Evolutionary conservation across 345 rosid genomes (phyloP), one percentile per base, ranked within the genome.

Genomic region (Eucalyptus dawsonii): DNA sequence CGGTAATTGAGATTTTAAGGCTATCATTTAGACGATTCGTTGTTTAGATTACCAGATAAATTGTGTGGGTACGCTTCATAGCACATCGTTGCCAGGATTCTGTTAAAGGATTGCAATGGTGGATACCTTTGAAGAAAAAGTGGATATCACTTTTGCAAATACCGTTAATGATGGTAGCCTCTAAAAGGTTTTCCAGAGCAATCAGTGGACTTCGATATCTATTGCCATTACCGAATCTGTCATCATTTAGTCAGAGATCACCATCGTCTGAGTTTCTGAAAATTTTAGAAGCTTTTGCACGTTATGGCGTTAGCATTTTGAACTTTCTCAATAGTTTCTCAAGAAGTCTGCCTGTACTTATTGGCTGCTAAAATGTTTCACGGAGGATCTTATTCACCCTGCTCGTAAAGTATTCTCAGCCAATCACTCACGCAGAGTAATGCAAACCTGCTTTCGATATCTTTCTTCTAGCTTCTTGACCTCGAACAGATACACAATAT

Each of bases 61-160:
- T n/a, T n/a, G n/a, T n/a, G n/a, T n/a, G n/a, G n/a, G n/a, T n/a
- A n/a, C n/a, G n/a, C n/a, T n/a, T n/a, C n/a, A n/a, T n/a, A n/a
- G n/a, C n/a, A n/a, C n/a, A n/a, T n/a, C n/a, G n/a, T 31, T 67
- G 80, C 10, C 40, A 31, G 40, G 80, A 31, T 67, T 16, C 1
- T 31, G 40, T 83, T 24, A 29, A 6, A 69, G 80, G 40, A 69
- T 69, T 69, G 80, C 44, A 69, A 9, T 7, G 89, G 62, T 87
- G 81, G 34, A 72, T 93, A 97, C 97, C 99, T 94, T 95, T 85
- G 96, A 95, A 87, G 90, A 93, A 93, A 60, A 95, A 29, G 34
- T 94, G 37, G 94, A 93, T 83, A 91, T 2, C 94, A 90, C 95
- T 95, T 88, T 95, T 96, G 72, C 94, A 87, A 80, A 97, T 50